Base-by-base conservation (phyloP, 495 filamentous ascomycete species). In the Aspergillus bridgeri region DNA sequence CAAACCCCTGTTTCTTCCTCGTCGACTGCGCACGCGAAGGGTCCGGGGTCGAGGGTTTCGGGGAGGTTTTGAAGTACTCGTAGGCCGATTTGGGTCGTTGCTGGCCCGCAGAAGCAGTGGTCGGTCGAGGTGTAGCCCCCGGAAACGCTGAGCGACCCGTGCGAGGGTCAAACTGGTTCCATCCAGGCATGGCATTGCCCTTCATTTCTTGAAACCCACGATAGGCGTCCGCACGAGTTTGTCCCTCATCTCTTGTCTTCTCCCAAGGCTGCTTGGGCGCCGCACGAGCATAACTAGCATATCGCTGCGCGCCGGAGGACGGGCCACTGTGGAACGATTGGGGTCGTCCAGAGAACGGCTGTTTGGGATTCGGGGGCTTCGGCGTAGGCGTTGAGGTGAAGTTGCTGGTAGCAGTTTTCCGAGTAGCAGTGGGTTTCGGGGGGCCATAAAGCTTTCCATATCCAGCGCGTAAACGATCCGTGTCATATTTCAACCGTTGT, bases 181-280 rank as follows among this genome's bases (percentile, higher is more conserved):
- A 79, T 13, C 70, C 70, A 29, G 60, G 51, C 47, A 59, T 54
- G 46, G 57, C 60, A 43, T 65, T 62, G 21, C 71, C 75, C 64
- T 80, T 82, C 85, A 92, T 88, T n/a, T 82, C 80, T 60, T 88
- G 80, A 77, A 88, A 94, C 3, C 86, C 88, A 42, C 82, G 75
- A 68, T 81, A 84, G 18, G 81, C 80, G 62, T 86, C 81, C 5
- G 77, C 76, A 53, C 83, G 73, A 17, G 80, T 79, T 18, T 86
- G 72, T n/a, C 75, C 68, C 42, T 81, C 79, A 42, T 84, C 77
- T 33, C 80, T 81, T 49, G 70, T 53, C 59, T 79, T 69, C 42
- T 68, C 60, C 66, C 70, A 75, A 11, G 65, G 57, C 58, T 72
- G 69, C 43, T 70, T 69, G 2, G 74, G 68, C 2, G 70, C 72